phyloP scores from a whole-genome alignment of 352 stramenopile species.

The Phytophthora capsici region DNA sequence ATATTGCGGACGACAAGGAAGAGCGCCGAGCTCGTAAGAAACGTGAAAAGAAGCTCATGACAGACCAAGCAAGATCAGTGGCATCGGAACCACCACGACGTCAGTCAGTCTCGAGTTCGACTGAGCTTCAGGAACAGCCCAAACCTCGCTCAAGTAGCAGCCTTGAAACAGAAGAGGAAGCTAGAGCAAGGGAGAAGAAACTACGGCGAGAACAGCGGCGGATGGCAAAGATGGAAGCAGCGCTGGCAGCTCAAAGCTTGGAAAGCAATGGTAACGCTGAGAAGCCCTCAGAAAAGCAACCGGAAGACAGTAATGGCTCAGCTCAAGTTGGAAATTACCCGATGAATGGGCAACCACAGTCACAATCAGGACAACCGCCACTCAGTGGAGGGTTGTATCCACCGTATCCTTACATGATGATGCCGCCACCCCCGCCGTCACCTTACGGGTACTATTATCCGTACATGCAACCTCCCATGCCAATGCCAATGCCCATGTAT shows the following conservation, averaged over 20 bases:
- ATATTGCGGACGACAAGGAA: slow-evolving; percentile 3
- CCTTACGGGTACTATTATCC: slow-evolving; percentile 53
- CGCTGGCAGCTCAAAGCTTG: slow-evolving; percentile 40
- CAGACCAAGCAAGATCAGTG: slow-evolving; percentile 8
- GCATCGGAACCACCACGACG: slow-evolving; percentile 18
- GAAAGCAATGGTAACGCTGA: slow-evolving; percentile 7
- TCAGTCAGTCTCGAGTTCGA: slow-evolving; percentile 13
- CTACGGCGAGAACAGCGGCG: slow-evolving; percentile 42
- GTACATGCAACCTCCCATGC: slow-evolving; percentile 37
- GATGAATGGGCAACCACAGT: slow-evolving; percentile 18
- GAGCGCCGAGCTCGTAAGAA: slow-evolving; percentile 28
- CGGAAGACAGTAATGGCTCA: slow-evolving; percentile 16
- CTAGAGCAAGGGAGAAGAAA: slow-evolving; percentile 35
- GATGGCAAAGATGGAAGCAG: slow-evolving; percentile 46
- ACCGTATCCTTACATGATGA: slow-evolving; percentile 49
- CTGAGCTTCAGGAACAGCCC: slow-evolving; percentile 8
- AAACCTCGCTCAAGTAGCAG: slow-evolving; percentile 19
- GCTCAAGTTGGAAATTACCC: slow-evolving; percentile 3
- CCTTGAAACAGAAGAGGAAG: slow-evolving; percentile 26
- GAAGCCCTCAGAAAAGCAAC: not conserved
- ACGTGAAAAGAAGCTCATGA: slow-evolving; percentile 27
- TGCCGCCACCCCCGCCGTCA: slow-evolving; percentile 28
- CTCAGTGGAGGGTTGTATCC: slow-evolving; percentile 39
- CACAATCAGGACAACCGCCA: slow-evolving; percentile 4
- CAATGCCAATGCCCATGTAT: slow-evolving; percentile 40